phyloP scores from a whole-genome alignment of 2,329 filamentous ascomycete species.

The Fusarium metavorans region DNA sequence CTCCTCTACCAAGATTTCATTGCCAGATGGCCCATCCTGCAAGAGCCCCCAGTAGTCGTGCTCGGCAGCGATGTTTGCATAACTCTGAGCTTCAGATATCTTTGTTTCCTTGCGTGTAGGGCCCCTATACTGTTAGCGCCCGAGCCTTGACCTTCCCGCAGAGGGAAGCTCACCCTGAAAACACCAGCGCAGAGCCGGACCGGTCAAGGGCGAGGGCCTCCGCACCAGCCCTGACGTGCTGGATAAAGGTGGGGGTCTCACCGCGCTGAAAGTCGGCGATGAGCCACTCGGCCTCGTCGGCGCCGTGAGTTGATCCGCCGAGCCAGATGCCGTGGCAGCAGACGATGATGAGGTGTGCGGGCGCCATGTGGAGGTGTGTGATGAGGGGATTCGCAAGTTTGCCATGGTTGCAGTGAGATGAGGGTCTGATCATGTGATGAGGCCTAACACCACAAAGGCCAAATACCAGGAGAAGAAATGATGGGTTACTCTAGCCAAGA shows the following conservation, averaged over 20 bases:
- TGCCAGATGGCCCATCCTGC: conserved; percentile 10
- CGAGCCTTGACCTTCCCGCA: rapidly evolving
- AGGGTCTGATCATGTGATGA: conserved; percentile 47
- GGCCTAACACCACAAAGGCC: too few relatives aligned
- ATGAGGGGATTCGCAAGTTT: conserved; percentile 24
- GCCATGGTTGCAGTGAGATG: not conserved
- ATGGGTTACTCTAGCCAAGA: too few relatives aligned
- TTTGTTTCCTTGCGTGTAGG: conserved; percentile 70
- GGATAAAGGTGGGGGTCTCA: conserved; percentile 83
- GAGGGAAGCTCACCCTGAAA: conserved; percentile 72
- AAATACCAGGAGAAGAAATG: not conserved
- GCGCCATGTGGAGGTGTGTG: conserved; percentile 33
- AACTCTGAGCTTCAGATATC: conserved; percentile 73
- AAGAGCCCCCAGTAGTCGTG: conserved; percentile 61
- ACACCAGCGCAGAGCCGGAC: conserved; percentile 67
- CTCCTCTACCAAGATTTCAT: conserved; percentile 69
- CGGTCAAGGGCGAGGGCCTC: conserved; percentile 59
- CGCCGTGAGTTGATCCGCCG: conserved; percentile 65
- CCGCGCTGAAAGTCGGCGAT: conserved; percentile 82
- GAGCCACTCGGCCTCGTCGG: conserved; percentile 73
- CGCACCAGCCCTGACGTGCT: conserved; percentile 77
- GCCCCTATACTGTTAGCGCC: conserved; percentile 57
- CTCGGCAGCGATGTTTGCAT: conserved; percentile 64
- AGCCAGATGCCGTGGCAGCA: conserved; percentile 88
- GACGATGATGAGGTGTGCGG: conserved; percentile 76